Percentiles rank a stretch among this genome's conserved stretches.
phyloP scores from a whole-genome alignment of 2,329 filamentous ascomycete species.

The Botrytis sinoallii region DNA sequence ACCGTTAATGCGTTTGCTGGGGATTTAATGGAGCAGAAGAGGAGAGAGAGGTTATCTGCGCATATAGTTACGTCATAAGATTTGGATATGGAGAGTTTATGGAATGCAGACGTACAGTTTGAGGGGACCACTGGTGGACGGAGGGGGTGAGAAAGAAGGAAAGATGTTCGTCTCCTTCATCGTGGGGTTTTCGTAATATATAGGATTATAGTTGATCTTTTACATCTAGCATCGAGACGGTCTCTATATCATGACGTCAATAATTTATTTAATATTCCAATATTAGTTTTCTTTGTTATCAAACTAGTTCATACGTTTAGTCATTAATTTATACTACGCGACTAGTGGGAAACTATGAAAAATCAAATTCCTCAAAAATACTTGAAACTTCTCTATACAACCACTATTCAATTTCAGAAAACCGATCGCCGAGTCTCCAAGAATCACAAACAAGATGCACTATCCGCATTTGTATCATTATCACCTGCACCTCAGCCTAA shows the following conservation, averaged over 20 bases:
- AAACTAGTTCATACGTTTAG: neutral
- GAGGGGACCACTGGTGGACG: too few relatives aligned
- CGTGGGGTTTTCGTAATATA: neutral
- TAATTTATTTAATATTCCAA: neutral
- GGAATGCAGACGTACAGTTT: accelerated
- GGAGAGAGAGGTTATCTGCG: neutral
- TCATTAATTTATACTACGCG: neutral
- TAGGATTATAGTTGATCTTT: neutral
- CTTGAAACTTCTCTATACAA: accelerated
- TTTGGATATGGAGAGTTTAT: neutral
- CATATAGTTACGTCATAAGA: neutral
- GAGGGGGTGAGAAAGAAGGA: neutral
- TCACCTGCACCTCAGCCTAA: neutral
- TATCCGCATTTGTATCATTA: accelerated
- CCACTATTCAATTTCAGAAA: too few relatives aligned
- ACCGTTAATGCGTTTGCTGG: neutral
- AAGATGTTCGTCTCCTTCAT: neutral
- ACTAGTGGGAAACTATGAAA: neutral
- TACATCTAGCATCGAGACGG: neutral
- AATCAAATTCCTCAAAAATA: neutral
- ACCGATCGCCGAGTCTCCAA: neutral
- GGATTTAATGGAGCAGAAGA: neutral
- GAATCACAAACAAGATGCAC: neutral
- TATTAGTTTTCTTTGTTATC: too few relatives aligned
- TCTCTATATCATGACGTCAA: neutral